Base-by-base conservation (phyloP, 345 rosid genomes). In the Odontarrhena argentea region DNA sequence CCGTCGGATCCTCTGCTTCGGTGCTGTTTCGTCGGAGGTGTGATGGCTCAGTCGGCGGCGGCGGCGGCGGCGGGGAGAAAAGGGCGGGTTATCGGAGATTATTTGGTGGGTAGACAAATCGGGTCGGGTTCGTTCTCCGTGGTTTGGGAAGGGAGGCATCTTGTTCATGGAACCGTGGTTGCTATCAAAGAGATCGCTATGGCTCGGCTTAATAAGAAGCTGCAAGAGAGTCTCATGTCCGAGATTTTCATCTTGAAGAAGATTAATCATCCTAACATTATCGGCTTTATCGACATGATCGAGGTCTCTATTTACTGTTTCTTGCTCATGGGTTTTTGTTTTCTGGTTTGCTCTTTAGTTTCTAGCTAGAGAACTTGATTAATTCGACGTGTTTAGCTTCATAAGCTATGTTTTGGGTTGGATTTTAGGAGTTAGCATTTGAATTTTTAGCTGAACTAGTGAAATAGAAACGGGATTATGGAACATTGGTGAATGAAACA, bases 41-140 rank as follows among this genome's bases (percentile, higher is more conserved):
- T 40, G 55, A 91, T 91, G 99, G 84, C 97, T 53, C 93, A 85
- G 68, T 22, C 81, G 54, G 43, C 80, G 72, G 68, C 63, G 69
- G 51, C 81, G 54, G 43, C 80, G 72, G 68, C 63, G 69, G 51
- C 57, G 64, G 64, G 53, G 60, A 57, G 41, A 44, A 76, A 83
- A 60, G 85, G 91, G 22, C 82, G 96, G 66, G 78, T 91, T 15
- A 84, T 94, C 12, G 99, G 99, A 4, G 93, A 94, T 74, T 94
- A 94, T 69, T 57, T 77, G 69, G 85, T 89, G 18, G 90, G 96
- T 28, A 69, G 79, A 36, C 83, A 87, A 80, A 88, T 94, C 78
- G 99, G 99, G 61, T 95, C 93, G 55, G 97, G 99, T 76, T 95
- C 99, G 22, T 95, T 91, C 86, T 95, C 99, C 2, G 85, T 82